Percentiles rank a stretch among this genome's conserved stretches.
Evolutionary conservation across 345 rosid species (phyloP).

Genomic region (Anastatica hierochuntica): DNA sequence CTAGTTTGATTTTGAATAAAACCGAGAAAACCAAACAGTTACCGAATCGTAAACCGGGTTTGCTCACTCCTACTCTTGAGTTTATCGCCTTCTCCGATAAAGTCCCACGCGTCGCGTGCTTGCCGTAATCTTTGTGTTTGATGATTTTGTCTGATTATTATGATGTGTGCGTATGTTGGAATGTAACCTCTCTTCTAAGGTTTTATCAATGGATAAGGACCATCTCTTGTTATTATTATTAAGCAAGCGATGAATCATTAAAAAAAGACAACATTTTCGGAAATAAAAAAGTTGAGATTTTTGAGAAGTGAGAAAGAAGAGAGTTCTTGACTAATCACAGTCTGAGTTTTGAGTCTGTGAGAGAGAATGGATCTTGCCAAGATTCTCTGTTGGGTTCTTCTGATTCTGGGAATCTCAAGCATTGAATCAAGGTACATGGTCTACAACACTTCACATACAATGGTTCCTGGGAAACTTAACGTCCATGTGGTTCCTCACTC

Average conservation of each 20-base stretch:
- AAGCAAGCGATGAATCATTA: slow-evolving; percentile 11
- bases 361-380: slow-evolving; percentile 16
- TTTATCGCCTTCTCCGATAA: neutral
- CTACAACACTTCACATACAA: slow-evolving; percentile 74
- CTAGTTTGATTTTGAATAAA: no score
- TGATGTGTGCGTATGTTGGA: no score
- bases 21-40: no score
- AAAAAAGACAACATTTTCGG: no score
- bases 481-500: slow-evolving; percentile 93
- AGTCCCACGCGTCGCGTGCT: slow-evolving; percentile 21
- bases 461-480: slow-evolving; percentile 71
- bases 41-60: no score
- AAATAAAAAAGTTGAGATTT: no score
- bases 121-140: neutral
- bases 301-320: no score
- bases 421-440: slow-evolving; percentile 60
- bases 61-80: slow-evolving; percentile 5
- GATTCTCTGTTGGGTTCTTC: slow-evolving; percentile 9
- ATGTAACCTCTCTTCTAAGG: no score
- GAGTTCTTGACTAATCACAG: no score
- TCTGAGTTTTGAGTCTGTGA: no score
- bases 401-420: slow-evolving; percentile 29
- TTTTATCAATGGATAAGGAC: slow-evolving; percentile 16
- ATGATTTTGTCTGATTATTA: slow-evolving; percentile 10
- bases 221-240: neutral